Evolutionary conservation across 2,329 filamentous ascomycete genomes (phyloP), one percentile per base, ranked within the genome.

Genomic region (Fusarium sp.): DNA sequence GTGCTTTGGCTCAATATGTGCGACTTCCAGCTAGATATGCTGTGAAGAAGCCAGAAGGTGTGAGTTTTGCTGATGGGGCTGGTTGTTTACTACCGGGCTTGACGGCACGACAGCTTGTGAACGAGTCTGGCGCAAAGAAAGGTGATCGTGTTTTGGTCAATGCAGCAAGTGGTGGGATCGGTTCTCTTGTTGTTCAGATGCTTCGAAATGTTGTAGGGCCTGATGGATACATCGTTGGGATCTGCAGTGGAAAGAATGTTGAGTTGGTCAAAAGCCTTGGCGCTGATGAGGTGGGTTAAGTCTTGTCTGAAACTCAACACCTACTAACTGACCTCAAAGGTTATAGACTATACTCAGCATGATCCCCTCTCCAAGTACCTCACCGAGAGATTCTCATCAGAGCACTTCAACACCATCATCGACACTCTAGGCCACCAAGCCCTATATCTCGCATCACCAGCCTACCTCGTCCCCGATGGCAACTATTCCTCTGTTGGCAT

Each of bases 1-100:
- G 84, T 9, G 78, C 83, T 9, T 70, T 85, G 37, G 80, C 82
- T 1, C 78, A 85, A 66, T 78, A 81, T 62, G 74, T 85, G 5
- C 75, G 80, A 4, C 67, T 84, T 5, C 77, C 80, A 5, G 78
- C 79, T 6, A 73, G 75, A 41, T 80, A 80, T 20, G 77, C 78
- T 11, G 77, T 78, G 14, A 67, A 72, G 15, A 81, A 80, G 62
- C 81, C 83, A 3, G 67, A 69, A 7, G 67, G 60, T 2, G 73
- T 79, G 13, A 67, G 52, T 23, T 67, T 81, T 44, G 77, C 73
- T 35, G 77, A 84, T 41, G 82, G 78, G 2, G 80, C 82, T 0
- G 81, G 82, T 2, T 76, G 83, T 30, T 66, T 80, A n/a, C 75
- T 83, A 33, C 78, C 81, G 8, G 82, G 79, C 9, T 75, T 80